Evolutionary conservation across 495 filamentous ascomycete genomes (phyloP).

Genomic region (Podospora bellae-mahoneyi): DNA sequence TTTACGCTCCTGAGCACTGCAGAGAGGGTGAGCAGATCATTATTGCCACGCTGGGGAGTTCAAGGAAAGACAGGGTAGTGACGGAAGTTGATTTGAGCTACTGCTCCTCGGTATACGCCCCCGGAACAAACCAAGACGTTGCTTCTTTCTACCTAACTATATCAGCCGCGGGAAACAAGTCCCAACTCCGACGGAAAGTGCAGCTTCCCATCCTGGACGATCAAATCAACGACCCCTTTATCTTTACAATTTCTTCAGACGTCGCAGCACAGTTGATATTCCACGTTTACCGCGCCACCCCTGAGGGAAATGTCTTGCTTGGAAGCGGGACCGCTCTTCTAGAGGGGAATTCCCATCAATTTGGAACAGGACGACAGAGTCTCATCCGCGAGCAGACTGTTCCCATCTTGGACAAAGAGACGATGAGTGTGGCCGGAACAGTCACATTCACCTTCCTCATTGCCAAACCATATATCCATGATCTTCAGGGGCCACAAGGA

Average conservation of each 20-base stretch:
- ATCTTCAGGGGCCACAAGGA: background rate
- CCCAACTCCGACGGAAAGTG: background rate
- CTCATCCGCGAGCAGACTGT: constrained; percentile 11
- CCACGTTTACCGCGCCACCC: background rate
- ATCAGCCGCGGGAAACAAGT: background rate
- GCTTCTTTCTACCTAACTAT: background rate
- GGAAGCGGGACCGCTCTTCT: constrained; percentile 9
- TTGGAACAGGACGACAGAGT: constrained; percentile 6
- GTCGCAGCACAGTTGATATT: background rate
- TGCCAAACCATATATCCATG: background rate
- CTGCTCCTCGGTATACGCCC: background rate
- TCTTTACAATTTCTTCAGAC: background rate
- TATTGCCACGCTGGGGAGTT: background rate
- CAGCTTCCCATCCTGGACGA: background rate
- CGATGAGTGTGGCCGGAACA: background rate
- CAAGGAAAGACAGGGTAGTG: background rate
- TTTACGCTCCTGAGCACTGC: background rate
- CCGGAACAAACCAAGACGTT: background rate
- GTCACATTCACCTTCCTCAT: background rate
- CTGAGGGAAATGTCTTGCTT: background rate
- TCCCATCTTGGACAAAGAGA: constrained; percentile 11
- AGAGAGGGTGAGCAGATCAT: background rate
- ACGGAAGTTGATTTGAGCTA: background rate
- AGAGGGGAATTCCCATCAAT: constrained; percentile 1
- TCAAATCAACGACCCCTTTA: background rate